Conservation (phyloP, 805 yeast species). For the Metschnikowia sp. region DNA sequence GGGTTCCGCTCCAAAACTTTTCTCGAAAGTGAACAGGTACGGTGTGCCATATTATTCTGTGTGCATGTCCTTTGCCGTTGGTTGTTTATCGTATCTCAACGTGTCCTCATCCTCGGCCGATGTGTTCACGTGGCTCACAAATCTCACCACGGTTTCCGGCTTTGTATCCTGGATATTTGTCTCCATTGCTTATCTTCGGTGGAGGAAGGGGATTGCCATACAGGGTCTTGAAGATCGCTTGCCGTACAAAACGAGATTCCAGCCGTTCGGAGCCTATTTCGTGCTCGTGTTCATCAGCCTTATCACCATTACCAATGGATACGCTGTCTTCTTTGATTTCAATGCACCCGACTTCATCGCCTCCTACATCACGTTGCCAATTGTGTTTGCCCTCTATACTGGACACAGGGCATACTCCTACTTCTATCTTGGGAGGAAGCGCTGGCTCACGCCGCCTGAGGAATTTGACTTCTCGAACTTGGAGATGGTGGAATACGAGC, state of each 20-base stretch:
- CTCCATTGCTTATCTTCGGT: slow-evolving; percentile 52
- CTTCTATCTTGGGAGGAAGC: slow-evolving; percentile 21
- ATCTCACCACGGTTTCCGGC: slow-evolving; percentile 63
- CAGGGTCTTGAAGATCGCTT: slow-evolving; percentile 53
- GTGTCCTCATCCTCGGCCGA: slow-evolving; percentile 48
- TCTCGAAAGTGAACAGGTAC: slow-evolving; percentile 28
- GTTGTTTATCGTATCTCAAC: slow-evolving; percentile 52
- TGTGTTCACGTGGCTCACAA: slow-evolving; percentile 64
- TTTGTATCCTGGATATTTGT: slow-evolving; percentile 61
- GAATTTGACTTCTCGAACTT: slow-evolving; percentile 61
- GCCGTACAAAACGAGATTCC: slow-evolving; percentile 53
- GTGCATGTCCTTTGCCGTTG: slow-evolving; percentile 30
- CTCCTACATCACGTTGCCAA: slow-evolving; percentile 66
- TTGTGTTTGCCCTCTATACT: slow-evolving; percentile 48
- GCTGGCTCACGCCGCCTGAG: slow-evolving; percentile 48
- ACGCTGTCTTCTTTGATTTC: slow-evolving; percentile 61
- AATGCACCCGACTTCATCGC: slow-evolving; percentile 60
- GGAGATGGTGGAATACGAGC: slow-evolving; percentile 55
- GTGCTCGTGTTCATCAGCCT: slow-evolving; percentile 47
- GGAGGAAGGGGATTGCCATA: slow-evolving; percentile 58
- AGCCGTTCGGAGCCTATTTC: slow-evolving; percentile 57
- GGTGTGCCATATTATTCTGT: slow-evolving; percentile 44
- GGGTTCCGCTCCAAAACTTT: slow-evolving; percentile 16
- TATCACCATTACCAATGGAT: slow-evolving; percentile 70
- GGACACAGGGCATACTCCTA: slow-evolving; percentile 53